Evolutionary conservation across 192 early-diverging fungal genomes (phyloP).

Genomic region (Phycomyces nitens): DNA sequence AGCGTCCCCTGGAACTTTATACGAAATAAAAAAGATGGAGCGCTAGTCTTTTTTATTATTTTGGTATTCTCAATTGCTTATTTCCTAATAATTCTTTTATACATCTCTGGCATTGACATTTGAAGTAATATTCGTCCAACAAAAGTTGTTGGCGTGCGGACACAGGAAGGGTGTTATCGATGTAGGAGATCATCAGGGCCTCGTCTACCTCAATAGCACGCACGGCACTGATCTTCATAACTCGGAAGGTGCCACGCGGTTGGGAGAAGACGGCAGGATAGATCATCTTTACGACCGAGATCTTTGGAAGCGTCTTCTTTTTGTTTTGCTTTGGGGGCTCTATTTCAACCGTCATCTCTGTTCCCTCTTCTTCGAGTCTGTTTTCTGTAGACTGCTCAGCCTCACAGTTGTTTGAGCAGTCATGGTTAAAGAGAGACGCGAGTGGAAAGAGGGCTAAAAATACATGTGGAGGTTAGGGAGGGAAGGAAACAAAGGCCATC

Average conservation of each 20-base stretch:
- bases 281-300: not conserved
- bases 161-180: conserved; percentile 57
- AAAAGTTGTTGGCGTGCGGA: conserved; percentile 50
- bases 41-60: not conserved
- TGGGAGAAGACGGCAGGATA: conserved; percentile 24
- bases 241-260: conserved; percentile 27
- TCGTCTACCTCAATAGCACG: conserved; percentile 32
- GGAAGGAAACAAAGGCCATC: no score
- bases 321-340: conserved; percentile 19
- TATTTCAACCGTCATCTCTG: conserved; percentile 6
- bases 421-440: conserved; percentile 68
- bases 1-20: not conserved
- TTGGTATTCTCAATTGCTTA: not conserved
- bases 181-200: conserved; percentile 65
- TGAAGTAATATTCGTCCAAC: conserved; percentile 60
- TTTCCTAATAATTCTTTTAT: conserved; percentile 26
- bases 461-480: conserved; percentile 1
- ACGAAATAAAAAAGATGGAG: not conserved
- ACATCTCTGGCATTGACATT: conserved; percentile 58
- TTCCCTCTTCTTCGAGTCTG: conserved; percentile 7
- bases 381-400: conserved; percentile 34
- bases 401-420: conserved; percentile 54
- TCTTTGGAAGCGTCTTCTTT: conserved; percentile 16
- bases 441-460: conserved; percentile 57
- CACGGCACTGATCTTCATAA: conserved; percentile 22